These are phyloP conservation scores for Picocystis sp. DNA, from an alignment of 163 green algal species.

Conservation along the genomic window DNA sequence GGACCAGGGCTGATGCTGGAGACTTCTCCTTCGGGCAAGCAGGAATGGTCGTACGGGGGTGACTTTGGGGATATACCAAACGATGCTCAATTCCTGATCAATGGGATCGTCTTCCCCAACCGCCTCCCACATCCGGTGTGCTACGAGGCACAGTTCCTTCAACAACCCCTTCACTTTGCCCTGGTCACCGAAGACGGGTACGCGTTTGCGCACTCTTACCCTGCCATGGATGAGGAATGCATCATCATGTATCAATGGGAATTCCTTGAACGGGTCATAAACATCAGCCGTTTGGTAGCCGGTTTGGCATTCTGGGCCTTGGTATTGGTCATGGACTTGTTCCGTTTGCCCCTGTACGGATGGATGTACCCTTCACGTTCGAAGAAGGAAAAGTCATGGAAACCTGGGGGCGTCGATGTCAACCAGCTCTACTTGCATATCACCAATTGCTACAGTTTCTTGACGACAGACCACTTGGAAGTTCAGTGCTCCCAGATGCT, in stretches of 20 bases:
- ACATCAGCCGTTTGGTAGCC: slow-evolving; percentile 1
- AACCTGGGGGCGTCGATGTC: too few species aligned
- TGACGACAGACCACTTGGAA: too few species aligned
- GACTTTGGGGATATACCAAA: slow-evolving; percentile 82
- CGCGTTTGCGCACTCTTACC: slow-evolving; percentile 9
- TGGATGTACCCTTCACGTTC: too few species aligned
- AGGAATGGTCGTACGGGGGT: slow-evolving; percentile 70
- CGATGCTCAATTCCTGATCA: slow-evolving; percentile 90
- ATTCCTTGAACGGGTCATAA: background rate
- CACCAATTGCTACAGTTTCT: too few species aligned
- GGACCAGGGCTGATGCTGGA: slow-evolving; percentile 53
- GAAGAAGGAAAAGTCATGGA: too few species aligned
- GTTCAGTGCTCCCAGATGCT: too few species aligned
- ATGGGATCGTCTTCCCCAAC: slow-evolving; percentile 81
- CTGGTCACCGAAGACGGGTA: background rate
- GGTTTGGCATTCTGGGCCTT: slow-evolving; percentile 2
- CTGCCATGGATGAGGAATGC: slow-evolving; percentile 8
- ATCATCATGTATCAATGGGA: background rate
- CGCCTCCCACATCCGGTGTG: slow-evolving; percentile 56
- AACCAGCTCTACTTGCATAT: too few species aligned
- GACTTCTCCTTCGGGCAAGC: slow-evolving; percentile 1
- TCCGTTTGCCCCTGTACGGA: too few species aligned
- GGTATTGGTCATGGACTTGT: slow-evolving; percentile 3
- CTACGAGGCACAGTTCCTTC: slow-evolving; percentile 41
- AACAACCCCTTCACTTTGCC: slow-evolving; percentile 24